Base-by-base conservation (phyloP, 73 alveolate genomes). In the Blepharisma japonicum region DNA sequence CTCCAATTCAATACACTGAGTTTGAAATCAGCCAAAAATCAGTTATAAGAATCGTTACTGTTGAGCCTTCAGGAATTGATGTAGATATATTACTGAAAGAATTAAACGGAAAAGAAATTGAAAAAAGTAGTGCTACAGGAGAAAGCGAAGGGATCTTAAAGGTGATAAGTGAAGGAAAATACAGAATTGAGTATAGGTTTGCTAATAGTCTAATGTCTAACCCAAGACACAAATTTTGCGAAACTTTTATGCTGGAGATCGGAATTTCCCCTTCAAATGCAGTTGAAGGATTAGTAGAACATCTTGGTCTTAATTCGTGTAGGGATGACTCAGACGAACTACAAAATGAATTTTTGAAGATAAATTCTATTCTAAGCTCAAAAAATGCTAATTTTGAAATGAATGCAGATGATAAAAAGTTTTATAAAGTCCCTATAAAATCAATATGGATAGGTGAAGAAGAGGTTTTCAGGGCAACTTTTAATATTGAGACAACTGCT, bases 31-130 rank as follows among this genome's bases (percentile, higher is more conserved):
- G 23, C 14, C 14, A 61, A 25, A n/a, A n/a, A 14, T 61, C 74
- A 61, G 74, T 61, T 61, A 14, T 61, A 14, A n/a, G 74, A 5
- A 25, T 61, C 2, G 47, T 20, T 39, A 61, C 50, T 25, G 47
- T 61, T 0, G 74, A 61, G 23, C 74, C 74, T 61, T 25, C 38
- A 20, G 74, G 74, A 61, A 61, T 61, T 20, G 74, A 61, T 61
- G 74, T 61, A 14, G 74, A 61, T 61, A 14, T 61, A 61, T 8
- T 14, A 2, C 47, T 61, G 11, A 18, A 18, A 9, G 38, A 14
- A 20, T 8, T 14, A 14, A 61, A 61, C 2, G 38, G 49, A 20
- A 14, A 14, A 32, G 42, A 32, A 14, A 25, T 61, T 4, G 47
- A 14, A 20, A n/a, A 25, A 18, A 61, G 74, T 4, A 61, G 23